Evolutionary conservation across 352 stramenopile genomes (phyloP), one percentile per base, ranked within the genome.

Genomic region (Phytophthora hybrid): DNA sequence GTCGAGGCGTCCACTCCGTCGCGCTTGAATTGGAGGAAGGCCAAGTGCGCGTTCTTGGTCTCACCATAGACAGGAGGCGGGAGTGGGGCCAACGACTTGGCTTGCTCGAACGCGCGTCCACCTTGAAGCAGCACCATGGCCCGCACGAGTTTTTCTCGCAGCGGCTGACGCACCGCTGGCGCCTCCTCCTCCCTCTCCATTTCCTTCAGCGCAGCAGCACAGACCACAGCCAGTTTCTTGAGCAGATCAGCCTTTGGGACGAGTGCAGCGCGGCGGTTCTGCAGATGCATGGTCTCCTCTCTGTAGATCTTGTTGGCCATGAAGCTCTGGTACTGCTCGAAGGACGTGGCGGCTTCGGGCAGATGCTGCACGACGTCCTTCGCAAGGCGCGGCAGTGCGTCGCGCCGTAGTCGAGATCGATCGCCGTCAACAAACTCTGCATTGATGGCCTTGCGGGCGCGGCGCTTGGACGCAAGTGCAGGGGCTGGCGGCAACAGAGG

Each of bases 11-110:
- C 31, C 9, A 46, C 58, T 18, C 26, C 64, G 13, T 84, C 53
- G 14, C 61, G 64, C 52, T 73, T 81, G 55, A 92, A 91, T 44
- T 90, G 77, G 13, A 88, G 64, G 51, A 92, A 92, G n/a, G 83
- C 85, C 52, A 88, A 55, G 56, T 92, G 85, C 8, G 83, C 23
- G 59, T 92, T 91, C 74, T 86, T 90, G 31, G 74, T 71, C 5
- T 78, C 55, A 3, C 73, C 61, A 44, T 84, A 83, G 0, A 57
- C 64, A 16, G 60, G 65, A 7, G 31, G 10, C 4, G 66, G 37
- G 0, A 26, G 58, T 4, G 47, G 55, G 11, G 59, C 26, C 21
- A 62, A 47, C 7, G 62, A 70, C 29, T 83, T 72, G 7, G 58
- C 66, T 39, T 73, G 52, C 5, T 68, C 53, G 44, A 87, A 79